These are phyloP conservation scores for Vitis hybrid DNA, from an alignment of 177 flowering plant species.

Conservation along the genomic window DNA sequence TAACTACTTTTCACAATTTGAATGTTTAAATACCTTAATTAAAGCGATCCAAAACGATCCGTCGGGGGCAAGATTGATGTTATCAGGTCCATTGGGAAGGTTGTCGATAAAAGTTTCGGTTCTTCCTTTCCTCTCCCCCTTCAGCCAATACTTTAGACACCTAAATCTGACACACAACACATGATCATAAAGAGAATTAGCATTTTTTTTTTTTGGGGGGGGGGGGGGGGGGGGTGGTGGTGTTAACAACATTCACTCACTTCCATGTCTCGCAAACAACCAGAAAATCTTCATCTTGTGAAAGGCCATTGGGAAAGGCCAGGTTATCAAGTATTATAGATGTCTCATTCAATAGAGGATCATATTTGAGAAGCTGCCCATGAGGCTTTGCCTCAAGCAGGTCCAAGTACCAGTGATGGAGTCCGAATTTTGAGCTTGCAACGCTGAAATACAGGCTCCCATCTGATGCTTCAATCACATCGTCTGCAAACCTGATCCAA, in stretches of 20 bases:
- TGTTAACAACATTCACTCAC: constrained; percentile 27
- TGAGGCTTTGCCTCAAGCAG: constrained; percentile 69
- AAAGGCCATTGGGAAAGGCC: constrained; percentile 68
- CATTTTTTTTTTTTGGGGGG: too few relatives aligned
- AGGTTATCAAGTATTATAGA: constrained; percentile 44
- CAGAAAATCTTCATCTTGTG: constrained; percentile 51
- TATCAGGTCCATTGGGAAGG: constrained; percentile 79
- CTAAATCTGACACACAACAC: too few relatives aligned
- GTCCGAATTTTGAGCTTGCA: constrained; percentile 62
- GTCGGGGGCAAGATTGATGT: constrained; percentile 76
- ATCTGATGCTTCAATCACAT: constrained; percentile 56
- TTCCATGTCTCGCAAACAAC: constrained; percentile 66
- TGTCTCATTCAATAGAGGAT: constrained; percentile 38
- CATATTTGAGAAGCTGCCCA: constrained; percentile 60
- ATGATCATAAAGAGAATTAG: too few relatives aligned
- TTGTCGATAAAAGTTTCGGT: constrained; percentile 64
- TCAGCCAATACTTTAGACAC: constrained; percentile 52
- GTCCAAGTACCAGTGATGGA: constrained; percentile 51
- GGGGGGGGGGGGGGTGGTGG: too few relatives aligned
- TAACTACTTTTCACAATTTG: neutral
- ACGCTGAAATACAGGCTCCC: constrained; percentile 62
- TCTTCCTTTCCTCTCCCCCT: constrained; percentile 43
- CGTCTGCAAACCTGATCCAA: constrained; percentile 61
- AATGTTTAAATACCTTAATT: constrained; percentile 35
- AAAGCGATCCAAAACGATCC: constrained; percentile 78